Percentiles rank a stretch among this genome's conserved stretches.
Conservation (phyloP, 768 basidiomycete genomes). For the Tephrocybe sp. region DNA sequence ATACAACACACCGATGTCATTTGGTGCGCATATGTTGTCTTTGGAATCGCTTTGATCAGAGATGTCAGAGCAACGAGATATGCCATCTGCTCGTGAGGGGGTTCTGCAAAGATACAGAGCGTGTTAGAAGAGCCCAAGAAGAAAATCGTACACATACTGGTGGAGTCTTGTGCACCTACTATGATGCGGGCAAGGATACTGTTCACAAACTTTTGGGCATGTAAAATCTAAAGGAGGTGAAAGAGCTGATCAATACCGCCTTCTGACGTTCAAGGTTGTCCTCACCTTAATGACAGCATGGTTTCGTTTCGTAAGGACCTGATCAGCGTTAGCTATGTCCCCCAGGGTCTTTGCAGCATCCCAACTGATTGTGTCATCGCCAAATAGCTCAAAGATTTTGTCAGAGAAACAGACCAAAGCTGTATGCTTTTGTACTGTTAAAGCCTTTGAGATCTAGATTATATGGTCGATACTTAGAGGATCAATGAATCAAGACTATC, state of each 20-base stretch:
- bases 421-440: slow-evolving; percentile 74
- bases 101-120: slow-evolving; percentile 8
- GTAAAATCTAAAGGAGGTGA: slow-evolving; percentile 61
- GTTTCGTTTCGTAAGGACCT: slow-evolving; percentile 73
- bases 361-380: slow-evolving; percentile 62
- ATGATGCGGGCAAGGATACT: slow-evolving; percentile 74
- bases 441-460: slow-evolving; percentile 70
- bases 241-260: background rate
- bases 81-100: slow-evolving; percentile 51
- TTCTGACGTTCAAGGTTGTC: background rate
- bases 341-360: slow-evolving; percentile 80
- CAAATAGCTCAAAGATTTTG: slow-evolving; percentile 68
- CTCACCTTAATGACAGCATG: slow-evolving; percentile 76
- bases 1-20: slow-evolving; percentile 53
- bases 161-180: slow-evolving; percentile 54
- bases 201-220: slow-evolving; percentile 75
- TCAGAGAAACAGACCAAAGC: slow-evolving; percentile 56
- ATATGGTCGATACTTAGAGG: background rate
- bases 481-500: too few relatives aligned
- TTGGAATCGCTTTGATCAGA: slow-evolving; percentile 78
- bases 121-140: background rate
- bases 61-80: slow-evolving; percentile 84
- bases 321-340: slow-evolving; percentile 58
- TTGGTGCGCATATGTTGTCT: slow-evolving; percentile 67
- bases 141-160: too few relatives aligned